phyloP scores from a whole-genome alignment of 1,139 yeast genomes.

The Pichia inconspicua region DNA sequence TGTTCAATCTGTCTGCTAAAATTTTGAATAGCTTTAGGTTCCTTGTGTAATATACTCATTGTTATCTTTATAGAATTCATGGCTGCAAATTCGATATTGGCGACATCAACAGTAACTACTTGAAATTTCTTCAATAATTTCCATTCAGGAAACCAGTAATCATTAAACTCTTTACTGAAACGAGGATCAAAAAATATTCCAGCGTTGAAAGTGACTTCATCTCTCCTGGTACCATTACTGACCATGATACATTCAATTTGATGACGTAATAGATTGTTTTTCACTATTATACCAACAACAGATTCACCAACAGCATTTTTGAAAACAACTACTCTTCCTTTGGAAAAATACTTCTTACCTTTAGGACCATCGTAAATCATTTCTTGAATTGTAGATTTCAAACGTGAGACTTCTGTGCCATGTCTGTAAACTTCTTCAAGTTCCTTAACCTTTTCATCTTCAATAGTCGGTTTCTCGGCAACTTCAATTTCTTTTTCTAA shows the following conservation, averaged over 20 bases:
- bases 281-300: conserved; percentile 34
- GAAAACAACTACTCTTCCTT: conserved; percentile 57
- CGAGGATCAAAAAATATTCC: conserved; percentile 21
- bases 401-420: background rate
- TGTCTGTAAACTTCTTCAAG: conserved; percentile 38
- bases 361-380: conserved; percentile 3
- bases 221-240: background rate
- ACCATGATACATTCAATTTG: conserved; percentile 8
- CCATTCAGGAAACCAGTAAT: conserved; percentile 28
- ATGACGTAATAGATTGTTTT: conserved; percentile 1
- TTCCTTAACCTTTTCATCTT: conserved; percentile 32
- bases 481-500: conserved; percentile 43
- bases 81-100: conserved; percentile 44
- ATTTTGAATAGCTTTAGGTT: background rate
- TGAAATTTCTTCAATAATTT: conserved; percentile 14
- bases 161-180: conserved; percentile 19
- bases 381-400: background rate
- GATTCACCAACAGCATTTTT: conserved; percentile 38
- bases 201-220: background rate
- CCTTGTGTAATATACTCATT: conserved; percentile 1
- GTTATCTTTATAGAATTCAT: conserved; percentile 36
- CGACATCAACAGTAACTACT: conserved; percentile 32
- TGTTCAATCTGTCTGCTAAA: conserved; percentile 20
- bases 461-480: conserved; percentile 24
- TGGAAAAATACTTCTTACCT: conserved; percentile 4